Percentiles rank a stretch among this genome's conserved stretches.
These are phyloP conservation scores for Solanum clarkiae DNA, from an alignment of 257 asterid species.

Conservation along the genomic window DNA sequence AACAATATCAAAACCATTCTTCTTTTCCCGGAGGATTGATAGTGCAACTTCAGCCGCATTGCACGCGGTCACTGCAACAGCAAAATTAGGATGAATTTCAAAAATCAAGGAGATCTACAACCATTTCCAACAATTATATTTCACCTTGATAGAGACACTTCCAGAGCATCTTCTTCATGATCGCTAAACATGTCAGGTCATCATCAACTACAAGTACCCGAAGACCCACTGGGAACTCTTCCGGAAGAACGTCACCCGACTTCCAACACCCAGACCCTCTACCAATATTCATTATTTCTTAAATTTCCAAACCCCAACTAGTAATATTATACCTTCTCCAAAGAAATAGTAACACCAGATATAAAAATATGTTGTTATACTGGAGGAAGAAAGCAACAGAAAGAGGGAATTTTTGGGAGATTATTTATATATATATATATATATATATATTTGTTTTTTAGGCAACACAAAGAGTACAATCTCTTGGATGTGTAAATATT, in stretches of 20 bases:
- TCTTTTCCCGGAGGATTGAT: slow-evolving; percentile 53
- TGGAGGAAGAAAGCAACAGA: background rate
- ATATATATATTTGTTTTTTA: background rate
- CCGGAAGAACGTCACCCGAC: slow-evolving; percentile 57
- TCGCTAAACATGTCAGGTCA: slow-evolving; percentile 83
- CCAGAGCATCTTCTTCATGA: slow-evolving; percentile 84
- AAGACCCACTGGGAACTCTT: slow-evolving; percentile 82
- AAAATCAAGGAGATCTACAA: background rate
- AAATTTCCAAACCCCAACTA: background rate
- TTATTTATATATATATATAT: slow-evolving; percentile 1
- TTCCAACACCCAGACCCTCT: slow-evolving; percentile 30
- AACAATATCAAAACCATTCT: slow-evolving; percentile 64
- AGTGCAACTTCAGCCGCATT: slow-evolving; percentile 81
- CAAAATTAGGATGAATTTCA: too few relatives aligned
- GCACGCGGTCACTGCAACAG: slow-evolving; percentile 55
- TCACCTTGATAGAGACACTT: slow-evolving; percentile 77
- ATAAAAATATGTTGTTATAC: background rate
- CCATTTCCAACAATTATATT: background rate
- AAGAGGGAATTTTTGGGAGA: background rate
- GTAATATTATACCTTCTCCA: too few relatives aligned
- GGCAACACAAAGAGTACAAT: background rate
- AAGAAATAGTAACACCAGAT: too few relatives aligned
- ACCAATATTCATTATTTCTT: slow-evolving; percentile 56
- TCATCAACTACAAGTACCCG: slow-evolving; percentile 92
- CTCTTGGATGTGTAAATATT: background rate